Evolutionary conservation across 2,329 filamentous ascomycete genomes (phyloP), one percentile per base, ranked within the genome.

Genomic region (Alternaria tenuissima): DNA sequence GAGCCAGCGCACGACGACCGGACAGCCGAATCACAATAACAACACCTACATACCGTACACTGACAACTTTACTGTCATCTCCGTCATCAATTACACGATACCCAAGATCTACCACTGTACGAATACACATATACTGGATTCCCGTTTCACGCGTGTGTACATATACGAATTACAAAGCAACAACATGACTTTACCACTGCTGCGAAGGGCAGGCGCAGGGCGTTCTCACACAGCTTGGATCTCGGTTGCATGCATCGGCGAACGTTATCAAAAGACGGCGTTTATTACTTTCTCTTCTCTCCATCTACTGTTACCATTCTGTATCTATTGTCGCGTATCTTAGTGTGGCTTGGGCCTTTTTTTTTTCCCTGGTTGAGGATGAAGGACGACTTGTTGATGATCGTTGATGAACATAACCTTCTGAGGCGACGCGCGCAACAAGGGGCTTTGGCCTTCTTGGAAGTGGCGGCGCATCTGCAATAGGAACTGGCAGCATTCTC

Each of bases 21-120:
- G 12, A 59, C 54, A 42, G 42, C 42, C 22, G 57, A 51, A 28
- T 47, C 61, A 48, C 43, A 55, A 52, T 62, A 59, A 55, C 36
- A 47, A 59, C 52, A 41, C 54, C 20, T 52, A 47, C 36, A 47
- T 54, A 55, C 46, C 59, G 57, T 42, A 60, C 57, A 64, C 38
- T 53, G 59, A 61, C 57, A 59, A 57, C 42, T 55, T 42, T 47
- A 63, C 26, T 61, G 62, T 66, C 61, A 49, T 54, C 43, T 61
- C 41, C 28, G 42, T 58, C 59, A 59, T 61, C 57, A 59, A 56
- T 44, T 59, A 60, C 52, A 62, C 56, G 52, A 59, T 62, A 59
- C 59, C 56, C 54, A 59, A 46, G 34, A 58, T 49, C 48, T 62
- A 66, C 61, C 55, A 39, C 54, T 68, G 65, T 68, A 68, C 61